Evolutionary conservation across 139 green algal genomes (phyloP).

Genomic region (Volvox africanus): DNA sequence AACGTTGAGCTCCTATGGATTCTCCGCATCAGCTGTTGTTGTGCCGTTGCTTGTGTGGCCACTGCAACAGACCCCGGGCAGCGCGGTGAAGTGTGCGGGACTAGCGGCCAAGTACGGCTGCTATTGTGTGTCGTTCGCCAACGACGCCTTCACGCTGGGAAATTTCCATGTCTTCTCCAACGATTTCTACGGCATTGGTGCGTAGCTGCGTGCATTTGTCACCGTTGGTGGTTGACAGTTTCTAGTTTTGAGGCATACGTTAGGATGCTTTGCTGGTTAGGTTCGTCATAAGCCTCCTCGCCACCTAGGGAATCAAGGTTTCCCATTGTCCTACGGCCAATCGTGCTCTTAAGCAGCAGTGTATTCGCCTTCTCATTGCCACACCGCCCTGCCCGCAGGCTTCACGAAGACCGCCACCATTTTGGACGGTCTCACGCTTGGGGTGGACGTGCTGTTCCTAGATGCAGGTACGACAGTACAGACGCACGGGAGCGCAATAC

Average conservation of each 20-base stretch:
- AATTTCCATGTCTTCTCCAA: constrained; percentile 37
- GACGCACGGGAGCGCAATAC: neutral
- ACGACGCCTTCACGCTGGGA: constrained; percentile 19
- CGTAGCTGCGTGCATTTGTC: neutral
- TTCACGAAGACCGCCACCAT: constrained; percentile 44
- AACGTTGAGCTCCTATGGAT: no score
- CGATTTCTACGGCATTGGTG: constrained; percentile 48
- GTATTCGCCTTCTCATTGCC: neutral
- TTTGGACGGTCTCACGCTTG: constrained; percentile 33
- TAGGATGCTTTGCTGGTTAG: no score
- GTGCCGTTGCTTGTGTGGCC: no score
- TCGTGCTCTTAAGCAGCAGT: neutral
- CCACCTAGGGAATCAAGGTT: no score
- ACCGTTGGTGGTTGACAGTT: no score
- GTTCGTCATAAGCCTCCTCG: no score
- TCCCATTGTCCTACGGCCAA: no score
- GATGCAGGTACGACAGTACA: constrained; percentile 25
- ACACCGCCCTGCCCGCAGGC: neutral
- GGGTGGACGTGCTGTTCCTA: constrained; percentile 43
- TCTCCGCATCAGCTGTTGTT: no score
- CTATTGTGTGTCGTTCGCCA: constrained; percentile 4
- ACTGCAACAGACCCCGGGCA: neutral
- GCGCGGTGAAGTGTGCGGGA: neutral
- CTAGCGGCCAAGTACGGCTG: constrained; percentile 17
- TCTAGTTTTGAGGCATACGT: no score